Evolutionary conservation across 192 early-diverging fungal species (phyloP).

Genomic region (Diversispora epigaea): DNA sequence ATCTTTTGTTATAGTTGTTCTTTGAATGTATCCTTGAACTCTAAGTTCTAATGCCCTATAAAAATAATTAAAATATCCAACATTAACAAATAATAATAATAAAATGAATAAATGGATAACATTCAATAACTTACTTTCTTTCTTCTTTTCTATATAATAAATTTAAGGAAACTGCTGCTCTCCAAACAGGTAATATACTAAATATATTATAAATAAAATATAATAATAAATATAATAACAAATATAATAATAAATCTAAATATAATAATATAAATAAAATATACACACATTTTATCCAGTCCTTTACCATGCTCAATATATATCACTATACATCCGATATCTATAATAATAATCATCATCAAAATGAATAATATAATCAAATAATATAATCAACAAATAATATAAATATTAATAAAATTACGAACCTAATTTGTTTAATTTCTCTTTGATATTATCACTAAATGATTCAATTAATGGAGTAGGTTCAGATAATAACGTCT

Average conservation of each 20-base stretch:
- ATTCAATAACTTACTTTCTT: neutral
- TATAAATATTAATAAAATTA: neutral
- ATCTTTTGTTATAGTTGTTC: too few relatives aligned
- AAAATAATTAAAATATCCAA: too few relatives aligned
- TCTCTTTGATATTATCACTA: slow-evolving; percentile 11
- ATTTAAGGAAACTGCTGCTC: slow-evolving; percentile 17
- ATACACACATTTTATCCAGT: neutral
- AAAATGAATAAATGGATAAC: too few relatives aligned
- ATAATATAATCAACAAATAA: neutral
- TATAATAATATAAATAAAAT: neutral
- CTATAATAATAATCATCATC: neutral
- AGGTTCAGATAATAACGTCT: slow-evolving; percentile 49
- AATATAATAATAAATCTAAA: neutral
- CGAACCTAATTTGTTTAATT: slow-evolving; percentile 1
- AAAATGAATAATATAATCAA: neutral
- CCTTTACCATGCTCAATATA: slow-evolving; percentile 14
- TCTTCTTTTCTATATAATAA: slow-evolving; percentile 28
- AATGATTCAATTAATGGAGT: slow-evolving; percentile 47
- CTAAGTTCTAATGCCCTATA: too few relatives aligned
- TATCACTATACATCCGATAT: slow-evolving; percentile 8
- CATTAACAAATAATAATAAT: too few relatives aligned
- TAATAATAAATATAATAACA: neutral
- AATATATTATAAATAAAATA: neutral
- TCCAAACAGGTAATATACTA: slow-evolving; percentile 28
- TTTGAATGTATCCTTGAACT: too few relatives aligned